Conservation (phyloP, 345 rosid genomes). For the Isatis tinctoria region DNA sequence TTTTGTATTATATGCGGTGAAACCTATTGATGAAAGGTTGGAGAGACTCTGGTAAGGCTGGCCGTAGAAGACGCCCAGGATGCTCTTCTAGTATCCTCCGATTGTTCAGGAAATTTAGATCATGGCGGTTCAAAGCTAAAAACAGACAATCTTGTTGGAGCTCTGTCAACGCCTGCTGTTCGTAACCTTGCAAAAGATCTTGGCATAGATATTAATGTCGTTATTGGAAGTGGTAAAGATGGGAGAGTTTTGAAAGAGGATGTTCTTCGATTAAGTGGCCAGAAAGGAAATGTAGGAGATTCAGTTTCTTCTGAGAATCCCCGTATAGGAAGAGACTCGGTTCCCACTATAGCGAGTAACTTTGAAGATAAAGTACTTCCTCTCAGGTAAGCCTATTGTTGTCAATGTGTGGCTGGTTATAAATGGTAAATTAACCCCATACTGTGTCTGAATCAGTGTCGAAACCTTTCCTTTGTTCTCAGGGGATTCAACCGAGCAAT, state of each 20-base stretch:
- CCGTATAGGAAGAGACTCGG: constrained; percentile 27
- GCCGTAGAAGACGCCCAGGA: constrained; percentile 41
- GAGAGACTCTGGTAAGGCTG: constrained; percentile 82
- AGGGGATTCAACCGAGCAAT: constrained; percentile 89
- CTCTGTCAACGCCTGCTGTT: constrained; percentile 72
- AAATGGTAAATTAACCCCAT: not conserved
- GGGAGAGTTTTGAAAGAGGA: constrained; percentile 86
- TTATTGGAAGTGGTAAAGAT: constrained; percentile 66
- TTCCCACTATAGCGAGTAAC: constrained; percentile 25
- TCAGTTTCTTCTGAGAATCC: constrained; percentile 24
- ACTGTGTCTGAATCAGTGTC: not conserved
- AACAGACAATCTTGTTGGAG: constrained; percentile 39
- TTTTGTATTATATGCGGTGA: not conserved
- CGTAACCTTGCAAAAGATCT: constrained; percentile 74
- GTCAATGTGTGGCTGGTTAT: not conserved
- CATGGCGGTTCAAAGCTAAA: constrained; percentile 25
- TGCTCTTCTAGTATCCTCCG: constrained; percentile 26
- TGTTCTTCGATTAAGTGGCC: constrained; percentile 47
- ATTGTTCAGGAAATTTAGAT: constrained; percentile 15
- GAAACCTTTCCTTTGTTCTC: constrained; percentile 9
- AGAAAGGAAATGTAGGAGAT: constrained; percentile 42
- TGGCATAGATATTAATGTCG: constrained; percentile 54
- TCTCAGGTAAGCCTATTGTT: constrained; percentile 48
- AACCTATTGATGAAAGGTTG: constrained; percentile 51
- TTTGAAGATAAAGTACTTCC: constrained; percentile 57